Base-by-base conservation (phyloP, 1,139 yeast species). In the Debaryomyces psychrophilus region DNA sequence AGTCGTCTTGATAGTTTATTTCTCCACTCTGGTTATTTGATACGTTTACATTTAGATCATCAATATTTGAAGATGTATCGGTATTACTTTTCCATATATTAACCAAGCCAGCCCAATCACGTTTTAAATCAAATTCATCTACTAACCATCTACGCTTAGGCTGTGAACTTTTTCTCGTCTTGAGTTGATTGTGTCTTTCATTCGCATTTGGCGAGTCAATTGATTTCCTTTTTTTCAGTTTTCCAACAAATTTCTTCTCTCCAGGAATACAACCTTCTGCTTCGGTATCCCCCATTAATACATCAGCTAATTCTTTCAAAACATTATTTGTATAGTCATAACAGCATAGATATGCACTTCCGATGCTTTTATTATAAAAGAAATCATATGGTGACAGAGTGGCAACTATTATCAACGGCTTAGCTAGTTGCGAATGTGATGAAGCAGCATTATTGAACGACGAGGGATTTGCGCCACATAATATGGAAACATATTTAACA, bases 341-440 rank as follows among this genome's bases (percentile, higher is more conserved):
- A 45, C 83, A 76, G 56, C 87, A 83, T 48, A 83, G 59, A 58
- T 82, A 83, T 0, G 85, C 79, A 46, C 84, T 77, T 2, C 82
- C 83, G 25, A 82, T 73, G 42, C 73, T 71, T 43, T 77, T 73
- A 52, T 79, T 80, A 51, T 81, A 77, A 41, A 81, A 77, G 58
- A 83, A 77, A 57, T 82, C 87, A 52, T 81, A 82, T 0, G 89
- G 88, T 3, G 85, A 79, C 53, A 82, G 79, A 0, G 85, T 82
- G 1, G 87, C 85, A n/a, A 82, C 72, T 1, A 81, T 73, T 5
- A 83, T 69, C 53, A 83, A 67, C 3, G 86, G 86, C 51, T 82
- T 82, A 8, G 69, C 52, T 17, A 71, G 52, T 48, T 64, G 69
- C 2, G 65, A 52, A 33, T 51, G 51, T 2, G 59, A 50, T 12